Percentiles rank a stretch among this genome's conserved stretches.
These are phyloP conservation scores for Cyclaneusma minus DNA, from an alignment of 2,329 filamentous ascomycete genomes.

Conservation along the genomic window DNA sequence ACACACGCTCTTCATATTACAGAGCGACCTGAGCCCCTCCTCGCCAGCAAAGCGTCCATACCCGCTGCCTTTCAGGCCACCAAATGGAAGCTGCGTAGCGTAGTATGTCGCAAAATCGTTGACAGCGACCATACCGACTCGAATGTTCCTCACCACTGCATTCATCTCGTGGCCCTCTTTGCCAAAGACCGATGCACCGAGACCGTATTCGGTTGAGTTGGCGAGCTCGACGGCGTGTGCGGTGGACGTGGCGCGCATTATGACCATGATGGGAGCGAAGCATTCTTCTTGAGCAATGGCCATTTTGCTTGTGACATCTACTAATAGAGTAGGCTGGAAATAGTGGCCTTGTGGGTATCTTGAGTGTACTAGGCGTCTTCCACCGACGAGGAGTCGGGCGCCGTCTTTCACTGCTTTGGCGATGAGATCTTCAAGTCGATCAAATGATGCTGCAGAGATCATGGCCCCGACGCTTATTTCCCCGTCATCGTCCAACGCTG, in stretches of 20 bases:
- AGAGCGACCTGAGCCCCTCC: constrained; percentile 72
- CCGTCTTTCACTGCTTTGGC: constrained; percentile 62
- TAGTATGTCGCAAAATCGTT: constrained; percentile 95
- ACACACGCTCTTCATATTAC: constrained; percentile 79
- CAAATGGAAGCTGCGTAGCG: constrained; percentile 87
- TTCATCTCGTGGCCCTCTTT: constrained; percentile 44
- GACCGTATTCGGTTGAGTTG: constrained; percentile 72
- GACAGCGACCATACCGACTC: constrained; percentile 80
- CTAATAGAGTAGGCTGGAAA: constrained; percentile 79
- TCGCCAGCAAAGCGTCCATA: constrained; percentile 88
- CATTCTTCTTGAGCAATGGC: constrained; percentile 78
- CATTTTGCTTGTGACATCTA: constrained; percentile 80
- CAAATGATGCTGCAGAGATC: constrained; percentile 67
- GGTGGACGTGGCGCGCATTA: constrained; percentile 58
- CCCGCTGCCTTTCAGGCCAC: constrained; percentile 62
- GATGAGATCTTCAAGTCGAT: constrained; percentile 61
- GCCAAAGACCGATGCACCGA: constrained; percentile 83
- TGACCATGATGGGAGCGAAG: constrained; percentile 78
- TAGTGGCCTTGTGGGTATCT: constrained; percentile 69
- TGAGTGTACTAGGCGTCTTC: constrained; percentile 56
- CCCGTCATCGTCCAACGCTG: constrained; percentile 31
- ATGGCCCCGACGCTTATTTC: constrained; percentile 75
- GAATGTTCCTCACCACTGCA: constrained; percentile 50
- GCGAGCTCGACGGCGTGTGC: constrained; percentile 58
- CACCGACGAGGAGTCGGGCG: constrained; percentile 69